Percentiles rank a stretch among this genome's conserved stretches.
Evolutionary conservation across 768 basidiomycete species (phyloP).

Genomic region (Rhodotorula sphaerocarpa): DNA sequence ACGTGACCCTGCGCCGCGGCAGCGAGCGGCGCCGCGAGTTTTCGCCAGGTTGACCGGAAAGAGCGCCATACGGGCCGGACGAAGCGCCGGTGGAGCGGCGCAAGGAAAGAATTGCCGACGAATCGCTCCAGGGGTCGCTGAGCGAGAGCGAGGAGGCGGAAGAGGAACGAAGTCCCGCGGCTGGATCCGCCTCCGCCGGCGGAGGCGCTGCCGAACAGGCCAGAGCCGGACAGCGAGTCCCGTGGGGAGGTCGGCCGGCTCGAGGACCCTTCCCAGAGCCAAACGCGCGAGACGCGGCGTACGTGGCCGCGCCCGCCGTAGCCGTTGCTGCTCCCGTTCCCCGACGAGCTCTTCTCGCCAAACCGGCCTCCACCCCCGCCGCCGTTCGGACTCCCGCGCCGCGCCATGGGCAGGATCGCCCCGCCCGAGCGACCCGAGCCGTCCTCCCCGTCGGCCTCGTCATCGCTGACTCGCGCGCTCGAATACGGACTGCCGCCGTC

Average conservation of each 20-base stretch:
- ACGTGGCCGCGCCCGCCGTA: slow-evolving; percentile 1
- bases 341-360: no score
- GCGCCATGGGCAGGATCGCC: no score
- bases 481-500: neutral
- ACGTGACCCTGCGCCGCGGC: neutral
- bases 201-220: neutral
- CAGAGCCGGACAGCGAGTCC: neutral
- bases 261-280: slow-evolving; percentile 18
- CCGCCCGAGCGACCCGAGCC: no score
- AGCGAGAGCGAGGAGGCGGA: neutral
- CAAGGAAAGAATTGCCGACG: slow-evolving; percentile 8
- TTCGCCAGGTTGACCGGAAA: neutral
- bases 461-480: neutral
- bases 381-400: neutral
- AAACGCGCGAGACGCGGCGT: slow-evolving; percentile 16
- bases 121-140: neutral
- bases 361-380: neutral
- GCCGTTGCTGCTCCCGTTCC: neutral
- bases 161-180: no score
- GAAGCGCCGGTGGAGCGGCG: neutral
- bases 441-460: neutral
- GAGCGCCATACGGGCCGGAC: neutral
- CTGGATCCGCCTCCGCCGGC: no score
- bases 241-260: neutral
- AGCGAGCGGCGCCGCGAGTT: neutral